Evolutionary conservation across 345 rosid genomes (phyloP), one percentile per base, ranked within the genome.

Genomic region (Anastatica hierochuntica): DNA sequence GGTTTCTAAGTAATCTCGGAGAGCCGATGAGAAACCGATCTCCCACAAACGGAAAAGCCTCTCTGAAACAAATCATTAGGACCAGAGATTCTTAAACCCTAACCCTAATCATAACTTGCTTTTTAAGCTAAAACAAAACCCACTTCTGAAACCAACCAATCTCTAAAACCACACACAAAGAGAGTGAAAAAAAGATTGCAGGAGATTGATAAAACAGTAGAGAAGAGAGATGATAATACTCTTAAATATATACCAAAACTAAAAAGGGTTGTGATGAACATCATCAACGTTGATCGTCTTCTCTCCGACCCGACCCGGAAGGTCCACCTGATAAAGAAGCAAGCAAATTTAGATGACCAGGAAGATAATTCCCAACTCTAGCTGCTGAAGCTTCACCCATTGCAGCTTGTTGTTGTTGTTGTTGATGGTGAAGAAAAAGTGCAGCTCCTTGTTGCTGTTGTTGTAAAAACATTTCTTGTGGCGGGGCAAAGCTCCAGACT

Each of bases 351-450:
- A 86, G 79, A 70, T 86, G 95, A 7, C 95, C 88, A 3, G 95
- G 95, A 30, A 83, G 79, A 71, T 81, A 83, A 67, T 81, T 83
- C 14, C 86, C 92, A 7, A 81, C 79, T 57, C 90, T 71, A 13
- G 95, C 90, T 8, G 95, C 95, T 11, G 95, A 92, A 24, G 97
- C 95, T 72, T 94, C 99, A 39, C 99, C 97, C 66, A 88, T 81
- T 5, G 86, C 82, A 17, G 53, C 66, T 53, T 49, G 64, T n/a
- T n/a, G n/a, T n/a, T n/a, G n/a, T n/a, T 7, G 83, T 23, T 79
- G 97, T 48, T 84, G 94, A 64, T 82, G 90, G 43, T 79, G 96
- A 36, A 78, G 54, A 23, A 77, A 75, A 10, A 71, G 43, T 15
- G 71, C 63, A 56, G 63, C 56, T 17, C 58, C n/a, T 31, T 63